These are phyloP conservation scores for Sarocladium kiliense DNA, from an alignment of 2,329 filamentous ascomycete species.

Conservation along the genomic window DNA sequence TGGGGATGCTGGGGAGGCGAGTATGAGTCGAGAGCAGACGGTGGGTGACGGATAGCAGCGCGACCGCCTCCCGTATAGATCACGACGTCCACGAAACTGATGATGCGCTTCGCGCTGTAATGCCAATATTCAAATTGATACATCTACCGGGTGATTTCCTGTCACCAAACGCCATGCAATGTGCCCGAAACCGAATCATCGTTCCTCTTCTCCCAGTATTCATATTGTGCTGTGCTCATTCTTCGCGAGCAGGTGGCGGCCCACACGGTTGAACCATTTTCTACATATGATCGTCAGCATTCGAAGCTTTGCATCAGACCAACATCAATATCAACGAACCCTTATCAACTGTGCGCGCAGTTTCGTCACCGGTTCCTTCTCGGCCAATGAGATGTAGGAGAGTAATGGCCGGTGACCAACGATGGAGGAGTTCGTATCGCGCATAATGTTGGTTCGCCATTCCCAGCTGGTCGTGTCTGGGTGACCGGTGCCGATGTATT, in stretches of 20 bases:
- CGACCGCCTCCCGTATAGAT: neutral
- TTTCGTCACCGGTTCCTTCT: conserved; percentile 79
- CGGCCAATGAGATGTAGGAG: conserved; percentile 82
- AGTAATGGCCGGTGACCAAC: conserved; percentile 85
- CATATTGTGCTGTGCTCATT: conserved; percentile 13
- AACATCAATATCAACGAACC: conserved; percentile 32
- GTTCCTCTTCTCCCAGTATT: no score
- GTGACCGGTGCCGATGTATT: conserved; percentile 93
- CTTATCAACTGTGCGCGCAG: conserved; percentile 77
- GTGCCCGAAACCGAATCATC: neutral
- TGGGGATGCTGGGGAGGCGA: conserved; percentile 7
- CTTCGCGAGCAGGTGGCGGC: conserved; percentile 52
- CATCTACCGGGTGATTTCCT: neutral
- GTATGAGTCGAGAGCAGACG: conserved; percentile 6
- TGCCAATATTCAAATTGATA: neutral
- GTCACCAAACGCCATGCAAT: neutral
- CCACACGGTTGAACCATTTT: conserved; percentile 64
- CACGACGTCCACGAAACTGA: conserved; percentile 6
- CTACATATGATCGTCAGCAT: conserved; percentile 30
- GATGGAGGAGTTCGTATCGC: conserved; percentile 86
- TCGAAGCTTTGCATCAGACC: neutral
- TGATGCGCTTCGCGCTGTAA: neutral
- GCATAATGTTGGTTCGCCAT: conserved; percentile 92
- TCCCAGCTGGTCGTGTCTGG: conserved; percentile 97
- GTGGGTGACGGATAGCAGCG: neutral